Evolutionary conservation across 2,329 filamentous ascomycete species (phyloP), one percentile per base, ranked within the genome.

Genomic region (Gyromitra esculenta): DNA sequence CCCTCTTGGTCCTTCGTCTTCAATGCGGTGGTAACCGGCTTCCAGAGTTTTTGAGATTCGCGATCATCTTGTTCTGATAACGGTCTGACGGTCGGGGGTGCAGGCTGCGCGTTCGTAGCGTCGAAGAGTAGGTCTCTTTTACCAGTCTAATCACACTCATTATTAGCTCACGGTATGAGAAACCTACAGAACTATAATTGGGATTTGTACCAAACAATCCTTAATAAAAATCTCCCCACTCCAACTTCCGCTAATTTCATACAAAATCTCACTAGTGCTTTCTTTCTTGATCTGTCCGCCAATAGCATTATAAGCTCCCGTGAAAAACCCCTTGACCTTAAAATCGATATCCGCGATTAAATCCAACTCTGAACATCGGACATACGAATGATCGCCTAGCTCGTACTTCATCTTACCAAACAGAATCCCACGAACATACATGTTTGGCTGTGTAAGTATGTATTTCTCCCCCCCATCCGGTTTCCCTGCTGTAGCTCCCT

Each of bases 341-440:
- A 99, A 99, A 80, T 99, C 96, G 77, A 99, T 90, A 82, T 99
- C 95, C 76, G 94, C 95, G 35, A 90, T 88, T 18, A 99, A 87
- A 74, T 94, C 91, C 18, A 93, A 88, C 83, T 98, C 95, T 0
- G 95, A 93, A 83, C 96, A 98, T 79, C 91, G 89, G 21, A 99
- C 92, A 81, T 94, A 93, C 83, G 94, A 97, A 85, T 97, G 94
- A 83, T 98, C 95, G 79, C 95, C 96, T 6, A 99, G 89, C 85
- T 99, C 96, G 84, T 98, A 99, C 84, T 97, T 98, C 96, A 99
- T 98, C 84, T 97, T 98, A 62, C 96, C 96, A 82, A 99, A 97
- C 7, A 99, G 87, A 76, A 99, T 98, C 45, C 96, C 95, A 78
- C 96, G 89, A 25, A 95, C 96, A 83, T 99, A 99, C 94, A 99